Evolutionary conservation across 139 green algal genomes (phyloP).

Genomic region (Chlamydomonas asymmetrica): DNA sequence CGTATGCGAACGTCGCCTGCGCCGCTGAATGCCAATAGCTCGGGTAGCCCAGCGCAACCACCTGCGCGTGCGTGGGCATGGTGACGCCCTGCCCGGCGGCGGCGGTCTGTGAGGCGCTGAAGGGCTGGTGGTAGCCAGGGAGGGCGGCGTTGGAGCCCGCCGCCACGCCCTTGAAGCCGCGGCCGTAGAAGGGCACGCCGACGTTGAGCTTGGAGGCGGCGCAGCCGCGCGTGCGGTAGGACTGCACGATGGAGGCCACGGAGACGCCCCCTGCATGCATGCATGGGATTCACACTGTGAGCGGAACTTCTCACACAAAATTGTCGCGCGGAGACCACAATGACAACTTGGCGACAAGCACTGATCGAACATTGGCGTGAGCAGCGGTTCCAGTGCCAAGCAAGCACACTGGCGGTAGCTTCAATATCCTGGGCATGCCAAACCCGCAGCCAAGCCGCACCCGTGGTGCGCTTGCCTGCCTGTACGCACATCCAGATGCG

Average conservation of each 20-base stretch:
- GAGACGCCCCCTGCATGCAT: too few relatives aligned
- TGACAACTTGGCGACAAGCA: too few relatives aligned
- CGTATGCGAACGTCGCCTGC: constrained; percentile 10
- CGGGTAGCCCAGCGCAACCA: neutral
- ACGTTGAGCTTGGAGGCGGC: neutral
- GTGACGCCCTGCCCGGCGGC: neutral
- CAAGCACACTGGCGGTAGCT: too few relatives aligned
- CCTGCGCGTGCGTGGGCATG: neutral
- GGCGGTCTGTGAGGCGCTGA: neutral
- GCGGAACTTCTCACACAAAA: too few relatives aligned
- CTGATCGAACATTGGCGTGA: too few relatives aligned
- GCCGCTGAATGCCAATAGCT: neutral
- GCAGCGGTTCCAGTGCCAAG: too few relatives aligned
- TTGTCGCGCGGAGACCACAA: too few relatives aligned
- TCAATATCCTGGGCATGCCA: too few relatives aligned
- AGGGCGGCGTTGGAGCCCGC: neutral
- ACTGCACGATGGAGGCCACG: neutral
- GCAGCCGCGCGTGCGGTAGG: neutral
- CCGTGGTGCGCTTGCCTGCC: too few relatives aligned
- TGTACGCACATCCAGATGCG: too few relatives aligned
- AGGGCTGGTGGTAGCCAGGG: neutral
- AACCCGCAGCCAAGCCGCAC: too few relatives aligned
- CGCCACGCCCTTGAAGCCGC: neutral
- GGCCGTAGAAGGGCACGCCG: constrained; percentile 14
- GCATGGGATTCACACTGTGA: too few relatives aligned